A percentile compares a stretch with the other conserved stretches of the same genome.
Conservation (phyloP, 2,329 filamentous ascomycete species). For the Huntiella savannae region DNA sequence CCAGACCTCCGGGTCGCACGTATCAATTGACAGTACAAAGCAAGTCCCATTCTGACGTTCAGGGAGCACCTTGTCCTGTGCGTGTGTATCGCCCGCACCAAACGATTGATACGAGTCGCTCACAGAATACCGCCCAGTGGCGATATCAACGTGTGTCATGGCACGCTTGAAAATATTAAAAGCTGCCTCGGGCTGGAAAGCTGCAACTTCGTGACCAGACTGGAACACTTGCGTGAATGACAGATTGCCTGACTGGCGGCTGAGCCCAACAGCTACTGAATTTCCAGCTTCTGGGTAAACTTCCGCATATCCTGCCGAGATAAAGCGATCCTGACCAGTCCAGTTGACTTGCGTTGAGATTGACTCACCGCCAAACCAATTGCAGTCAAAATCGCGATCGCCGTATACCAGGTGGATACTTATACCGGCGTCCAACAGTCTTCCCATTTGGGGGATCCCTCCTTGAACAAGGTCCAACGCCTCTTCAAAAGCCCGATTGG, state of each 20-base stretch:
- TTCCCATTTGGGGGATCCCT: slow-evolving; percentile 28
- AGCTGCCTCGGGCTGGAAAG: slow-evolving; percentile 40
- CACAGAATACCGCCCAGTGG: not conserved
- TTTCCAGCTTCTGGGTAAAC: slow-evolving; percentile 34
- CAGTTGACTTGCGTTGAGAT: slow-evolving; percentile 32
- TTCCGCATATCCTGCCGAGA: slow-evolving; percentile 40
- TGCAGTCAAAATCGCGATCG: slow-evolving; percentile 44
- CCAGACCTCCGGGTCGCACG: not conserved
- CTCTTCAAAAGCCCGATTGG: slow-evolving; percentile 33
- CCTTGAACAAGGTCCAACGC: slow-evolving; percentile 16
- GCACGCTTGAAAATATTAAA: slow-evolving; percentile 42
- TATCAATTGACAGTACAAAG: not conserved
- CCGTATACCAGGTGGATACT: slow-evolving; percentile 55
- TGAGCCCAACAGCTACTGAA: slow-evolving; percentile 46
- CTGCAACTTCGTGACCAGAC: slow-evolving; percentile 43
- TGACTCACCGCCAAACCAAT: slow-evolving; percentile 57
- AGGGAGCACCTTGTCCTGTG: too few relatives aligned
- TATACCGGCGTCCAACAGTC: slow-evolving; percentile 42
- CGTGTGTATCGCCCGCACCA: not conserved
- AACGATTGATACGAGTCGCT: not conserved
- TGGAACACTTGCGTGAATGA: slow-evolving; percentile 49
- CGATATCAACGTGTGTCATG: not conserved
- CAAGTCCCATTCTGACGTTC: not conserved
- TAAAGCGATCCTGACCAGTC: slow-evolving; percentile 30
- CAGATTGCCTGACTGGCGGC: slow-evolving; percentile 58